A percentile compares a stretch with the other conserved stretches of the same genome.
Evolutionary conservation across 2,329 filamentous ascomycete species (phyloP).

Genomic region (Chaetomiaceae sp.): DNA sequence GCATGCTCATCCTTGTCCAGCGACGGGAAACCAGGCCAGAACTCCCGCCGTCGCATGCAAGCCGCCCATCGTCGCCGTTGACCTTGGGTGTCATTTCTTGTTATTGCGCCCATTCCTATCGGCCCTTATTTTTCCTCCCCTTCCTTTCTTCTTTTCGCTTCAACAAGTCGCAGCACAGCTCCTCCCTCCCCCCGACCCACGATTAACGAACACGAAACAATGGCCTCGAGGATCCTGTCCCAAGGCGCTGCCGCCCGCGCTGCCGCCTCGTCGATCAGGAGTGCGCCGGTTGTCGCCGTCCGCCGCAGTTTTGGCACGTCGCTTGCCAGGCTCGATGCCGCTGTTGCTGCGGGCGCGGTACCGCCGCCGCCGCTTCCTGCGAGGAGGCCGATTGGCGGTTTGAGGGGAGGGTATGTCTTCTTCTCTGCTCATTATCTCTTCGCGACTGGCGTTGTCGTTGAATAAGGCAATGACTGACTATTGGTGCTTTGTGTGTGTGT

Average conservation of each 20-base stretch:
- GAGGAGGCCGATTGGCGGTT: slow-evolving; percentile 56
- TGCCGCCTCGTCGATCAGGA: slow-evolving; percentile 24
- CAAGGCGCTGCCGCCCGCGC: slow-evolving; percentile 32
- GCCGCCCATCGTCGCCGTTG: not conserved
- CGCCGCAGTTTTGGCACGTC: slow-evolving; percentile 51
- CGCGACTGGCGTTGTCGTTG: too few species aligned
- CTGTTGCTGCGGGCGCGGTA: slow-evolving; percentile 29
- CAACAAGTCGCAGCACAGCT: too few species aligned
- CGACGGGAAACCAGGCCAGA: not conserved
- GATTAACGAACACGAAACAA: slow-evolving; percentile 28
- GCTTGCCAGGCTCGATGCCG: slow-evolving; percentile 40
- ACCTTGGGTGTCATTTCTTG: not conserved
- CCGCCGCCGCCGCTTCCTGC: slow-evolving; percentile 48
- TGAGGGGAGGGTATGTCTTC: slow-evolving; percentile 54
- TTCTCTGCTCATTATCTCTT: not conserved
- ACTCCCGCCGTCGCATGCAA: slow-evolving; percentile 4
- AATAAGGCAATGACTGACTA: too few species aligned
- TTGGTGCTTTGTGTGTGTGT: not conserved
- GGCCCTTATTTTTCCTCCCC: not conserved
- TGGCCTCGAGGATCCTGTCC: slow-evolving; percentile 46
- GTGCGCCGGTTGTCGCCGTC: slow-evolving; percentile 29
- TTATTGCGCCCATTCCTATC: not conserved
- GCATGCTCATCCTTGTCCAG: slow-evolving; percentile 12
- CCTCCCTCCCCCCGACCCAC: not conserved
- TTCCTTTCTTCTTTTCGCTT: not conserved